phyloP scores from a whole-genome alignment of 176 grass and related monocot species.

The Triticum dicoccoides region DNA sequence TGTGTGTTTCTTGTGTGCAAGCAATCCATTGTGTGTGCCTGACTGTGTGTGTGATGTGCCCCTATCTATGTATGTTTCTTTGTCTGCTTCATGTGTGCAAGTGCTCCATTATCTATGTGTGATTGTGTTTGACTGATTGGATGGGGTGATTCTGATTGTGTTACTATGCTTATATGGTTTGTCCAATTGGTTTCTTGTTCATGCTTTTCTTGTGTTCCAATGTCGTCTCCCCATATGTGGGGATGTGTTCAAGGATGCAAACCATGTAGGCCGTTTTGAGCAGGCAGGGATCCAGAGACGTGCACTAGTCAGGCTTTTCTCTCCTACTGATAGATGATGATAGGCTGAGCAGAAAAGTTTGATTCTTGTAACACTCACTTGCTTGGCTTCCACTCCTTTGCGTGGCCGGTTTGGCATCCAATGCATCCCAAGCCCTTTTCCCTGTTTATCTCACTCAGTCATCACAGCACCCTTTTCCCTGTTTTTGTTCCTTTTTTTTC shows the following conservation, averaged over 20 bases:
- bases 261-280: constrained; percentile 14
- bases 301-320: constrained; percentile 38
- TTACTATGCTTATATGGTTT: too few species aligned
- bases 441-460: neutral
- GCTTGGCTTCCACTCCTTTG: constrained; percentile 28
- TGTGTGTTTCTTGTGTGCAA: too few species aligned
- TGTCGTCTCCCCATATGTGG: too few species aligned
- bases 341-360: constrained; percentile 44
- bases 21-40: too few species aligned
- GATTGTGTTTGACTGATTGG: too few species aligned
- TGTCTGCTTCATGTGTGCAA: too few species aligned
- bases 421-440: neutral
- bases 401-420: constrained; percentile 43
- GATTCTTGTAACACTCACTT: constrained; percentile 23
- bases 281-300: constrained; percentile 15
- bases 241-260: neutral
- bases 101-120: too few species aligned
- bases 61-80: too few species aligned
- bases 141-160: too few species aligned
- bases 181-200: too few species aligned
- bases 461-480: neutral
- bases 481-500: constrained; percentile 9
- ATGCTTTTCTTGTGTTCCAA: too few species aligned
- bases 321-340: neutral
- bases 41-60: too few species aligned